These are phyloP conservation scores for Bauhinia variegata DNA, from an alignment of 306 rosid species.

Conservation along the genomic window DNA sequence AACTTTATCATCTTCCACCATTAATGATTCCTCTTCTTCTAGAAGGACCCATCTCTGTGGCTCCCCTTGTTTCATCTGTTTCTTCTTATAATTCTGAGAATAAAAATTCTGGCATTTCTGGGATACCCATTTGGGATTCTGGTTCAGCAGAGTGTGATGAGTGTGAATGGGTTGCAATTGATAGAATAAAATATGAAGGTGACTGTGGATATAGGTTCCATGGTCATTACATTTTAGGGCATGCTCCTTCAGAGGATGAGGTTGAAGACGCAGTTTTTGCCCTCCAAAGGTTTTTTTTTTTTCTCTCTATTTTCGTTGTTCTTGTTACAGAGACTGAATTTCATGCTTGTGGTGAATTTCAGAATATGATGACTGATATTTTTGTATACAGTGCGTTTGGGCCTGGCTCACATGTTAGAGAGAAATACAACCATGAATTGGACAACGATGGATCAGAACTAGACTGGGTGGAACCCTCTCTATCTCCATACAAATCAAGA, in stretches of 20 bases:
- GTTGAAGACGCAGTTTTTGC: slow-evolving; percentile 35
- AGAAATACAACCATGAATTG: slow-evolving; percentile 33
- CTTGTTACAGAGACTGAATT: no score
- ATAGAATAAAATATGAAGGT: neutral
- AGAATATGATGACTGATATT: slow-evolving; percentile 13
- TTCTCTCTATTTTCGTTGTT: no score
- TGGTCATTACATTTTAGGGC: neutral
- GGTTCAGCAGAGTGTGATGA: neutral
- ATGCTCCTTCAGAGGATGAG: slow-evolving; percentile 39
- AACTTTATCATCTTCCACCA: slow-evolving; percentile 28
- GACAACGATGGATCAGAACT: slow-evolving; percentile 45
- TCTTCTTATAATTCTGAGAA: neutral
- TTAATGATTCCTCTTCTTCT: neutral
- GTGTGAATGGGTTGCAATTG: slow-evolving; percentile 35
- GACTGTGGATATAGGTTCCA: neutral
- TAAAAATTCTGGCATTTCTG: neutral
- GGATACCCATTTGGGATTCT: neutral
- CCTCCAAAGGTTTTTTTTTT: slow-evolving; percentile 26
- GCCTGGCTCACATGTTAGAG: slow-evolving; percentile 48
- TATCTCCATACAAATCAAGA: slow-evolving; percentile 39
- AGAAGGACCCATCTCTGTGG: neutral
- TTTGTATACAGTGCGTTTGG: slow-evolving; percentile 51
- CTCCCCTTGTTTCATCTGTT: neutral
- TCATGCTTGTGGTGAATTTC: neutral
- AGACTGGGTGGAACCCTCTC: slow-evolving; percentile 73